Base-by-base conservation (phyloP, 306 rosid genomes). In the Citrullus mucosospermus region DNA sequence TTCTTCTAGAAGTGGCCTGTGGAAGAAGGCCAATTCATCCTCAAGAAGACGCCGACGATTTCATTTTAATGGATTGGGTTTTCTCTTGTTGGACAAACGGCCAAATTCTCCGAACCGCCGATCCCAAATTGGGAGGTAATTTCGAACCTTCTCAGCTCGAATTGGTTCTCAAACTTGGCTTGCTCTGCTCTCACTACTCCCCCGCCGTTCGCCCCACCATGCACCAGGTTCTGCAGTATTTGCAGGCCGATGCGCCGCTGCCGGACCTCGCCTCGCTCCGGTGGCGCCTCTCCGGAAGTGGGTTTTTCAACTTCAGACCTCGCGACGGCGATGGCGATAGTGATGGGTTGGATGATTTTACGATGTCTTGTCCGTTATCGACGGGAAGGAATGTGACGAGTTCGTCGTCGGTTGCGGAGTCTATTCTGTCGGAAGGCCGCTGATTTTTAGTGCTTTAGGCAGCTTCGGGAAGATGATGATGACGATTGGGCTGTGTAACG, bases 11-110 rank as follows among this genome's bases (percentile, higher is more conserved):
- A 68, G 91, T 90, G 16, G 88, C 80, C 3, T 88, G 96, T 65
- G 96, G 97, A 59, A 88, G 89, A 61, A 89, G 87, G 83, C 97
- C 97, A 0, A 84, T 89, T 28, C 84, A 85, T 53, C 83, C 71
- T 16, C 71, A 51, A 51, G 78, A 71, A 2, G 82, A 32, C n/a
- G 44, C 67, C 17, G 85, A 83, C n/a, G 88, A 78, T 28, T 43
- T 77, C 51, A 81, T 87, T 44, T 83, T 92, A 82, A 85, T 90
- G 75, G 93, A 92, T 44, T 83, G 74, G 85, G 96, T 92, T 9
- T 83, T 80, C 56, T 78, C 79, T 36, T 80, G 75, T 53, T 87
- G 85, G 86, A 81, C 66, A 8, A 89, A 78, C 30, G 85, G 90
- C 62, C 75, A 79, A 44, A 79, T 92, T 60, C 69, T 90, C 43